Evolutionary conservation across 2,329 filamentous ascomycete genomes (phyloP), one percentile per base, ranked within the genome.

Genomic region (Corynespora cassiicola): DNA sequence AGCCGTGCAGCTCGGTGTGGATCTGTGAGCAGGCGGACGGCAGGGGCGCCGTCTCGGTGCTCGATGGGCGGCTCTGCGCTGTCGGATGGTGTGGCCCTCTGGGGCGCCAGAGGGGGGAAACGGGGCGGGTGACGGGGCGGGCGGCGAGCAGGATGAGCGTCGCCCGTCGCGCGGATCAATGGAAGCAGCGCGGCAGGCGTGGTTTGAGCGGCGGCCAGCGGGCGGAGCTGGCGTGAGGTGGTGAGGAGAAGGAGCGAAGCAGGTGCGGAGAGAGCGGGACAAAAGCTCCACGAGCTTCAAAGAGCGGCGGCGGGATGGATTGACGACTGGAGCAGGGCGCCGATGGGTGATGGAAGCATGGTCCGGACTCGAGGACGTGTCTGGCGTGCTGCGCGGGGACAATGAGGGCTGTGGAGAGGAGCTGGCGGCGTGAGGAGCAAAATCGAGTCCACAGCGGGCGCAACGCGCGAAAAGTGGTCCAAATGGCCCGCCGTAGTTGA

Each of bases 221-320:
- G 37, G 36, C 42, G 43, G 37, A 47, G 52, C 42, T 36, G 42
- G 46, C 36, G 45, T 39, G 48, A 43, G 47, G 32, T 43, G 45
- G 50, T 54, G 60, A 50, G 50, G 47, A 47, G 51, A 40, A 44
- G 60, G 45, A 54, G 54, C 52, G 58, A 45, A 50, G 54, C 47
- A 47, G 57, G 48, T 57, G 62, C 59, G 63, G 59, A 63, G 63
- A 59, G 47, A 46, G 61, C 61, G 56, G 58, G 62, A 59, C 61
- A 63, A 63, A 65, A 61, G 61, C 56, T 62, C 51, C 42, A 44
- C 45, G 52, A 65, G 63, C 62, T 67, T 65, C 51, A 68, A 47
- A 68, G 64, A 36, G 51, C 52, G 50, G 42, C 45, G 47, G 51
- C 47, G 38, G 48, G 48, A 51, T 47, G 54, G 53, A 58, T 57